Evolutionary conservation across 2,329 filamentous ascomycete genomes (phyloP).

Genomic region (Dothidotthia symphoricarpi): DNA sequence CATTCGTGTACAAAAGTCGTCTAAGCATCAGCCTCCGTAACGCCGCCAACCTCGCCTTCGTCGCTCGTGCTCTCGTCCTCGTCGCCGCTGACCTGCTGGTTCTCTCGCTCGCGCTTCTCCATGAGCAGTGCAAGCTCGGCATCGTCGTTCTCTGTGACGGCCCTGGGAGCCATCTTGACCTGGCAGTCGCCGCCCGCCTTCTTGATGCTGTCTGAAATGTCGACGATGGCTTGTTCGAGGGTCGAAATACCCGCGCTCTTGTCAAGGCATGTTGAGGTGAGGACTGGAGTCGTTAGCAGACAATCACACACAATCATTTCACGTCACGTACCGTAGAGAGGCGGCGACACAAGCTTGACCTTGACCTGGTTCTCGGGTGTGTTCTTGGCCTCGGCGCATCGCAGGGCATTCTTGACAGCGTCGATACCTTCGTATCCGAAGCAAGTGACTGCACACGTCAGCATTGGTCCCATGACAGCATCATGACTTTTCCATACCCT

Average conservation of each 20-base stretch:
- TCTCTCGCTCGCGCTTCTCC: conserved; percentile 98
- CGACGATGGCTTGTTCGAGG: conserved; percentile 84
- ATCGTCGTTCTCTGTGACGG: conserved; percentile 97
- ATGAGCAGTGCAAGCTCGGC: conserved; percentile 95
- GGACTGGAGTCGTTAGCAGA: conserved; percentile 52
- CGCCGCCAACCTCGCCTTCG: conserved; percentile 64
- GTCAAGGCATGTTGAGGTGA: conserved; percentile 93
- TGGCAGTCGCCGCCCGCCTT: conserved; percentile 73
- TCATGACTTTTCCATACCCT: conserved; percentile 68
- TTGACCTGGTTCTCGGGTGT: conserved; percentile 92
- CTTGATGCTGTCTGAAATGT: conserved; percentile 79
- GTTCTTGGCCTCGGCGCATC: conserved; percentile 89
- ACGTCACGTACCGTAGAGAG: conserved; percentile 63
- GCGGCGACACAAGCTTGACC: conserved; percentile 96
- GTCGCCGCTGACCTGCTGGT: conserved; percentile 95
- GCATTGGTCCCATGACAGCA: background rate
- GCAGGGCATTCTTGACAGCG: conserved; percentile 89
- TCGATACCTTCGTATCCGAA: conserved; percentile 95
- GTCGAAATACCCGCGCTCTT: conserved; percentile 81
- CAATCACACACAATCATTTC: background rate
- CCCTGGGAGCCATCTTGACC: conserved; percentile 99
- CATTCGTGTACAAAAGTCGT: conserved; percentile 12
- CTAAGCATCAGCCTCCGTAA: conserved; percentile 39
- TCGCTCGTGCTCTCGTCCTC: conserved; percentile 96
- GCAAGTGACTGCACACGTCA: conserved; percentile 37